These are phyloP conservation scores for Arachis stenosperma DNA, from an alignment of 306 rosid genomes.

Conservation along the genomic window DNA sequence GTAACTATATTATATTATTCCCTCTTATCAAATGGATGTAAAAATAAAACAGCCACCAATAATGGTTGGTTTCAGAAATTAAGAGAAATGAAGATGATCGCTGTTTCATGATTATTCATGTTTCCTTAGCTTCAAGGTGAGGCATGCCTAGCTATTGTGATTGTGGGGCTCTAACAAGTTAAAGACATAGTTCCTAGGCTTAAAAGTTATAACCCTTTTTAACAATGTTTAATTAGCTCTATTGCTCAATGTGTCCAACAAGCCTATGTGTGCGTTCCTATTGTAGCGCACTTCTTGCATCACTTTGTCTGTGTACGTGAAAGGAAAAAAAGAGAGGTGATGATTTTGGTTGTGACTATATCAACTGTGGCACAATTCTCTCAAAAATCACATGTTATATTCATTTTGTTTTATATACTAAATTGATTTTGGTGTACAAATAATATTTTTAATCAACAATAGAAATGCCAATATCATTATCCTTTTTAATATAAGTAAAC, in stretches of 20 bases:
- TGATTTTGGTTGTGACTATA: too few relatives aligned
- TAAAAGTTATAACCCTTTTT: not conserved
- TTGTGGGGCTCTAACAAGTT: conserved; percentile 41
- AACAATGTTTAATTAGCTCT: not conserved
- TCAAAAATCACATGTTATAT: too few relatives aligned
- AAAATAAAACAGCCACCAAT: not conserved
- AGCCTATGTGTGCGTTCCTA: not conserved
- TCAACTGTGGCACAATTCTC: too few relatives aligned
- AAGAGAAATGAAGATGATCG: conserved; percentile 7
- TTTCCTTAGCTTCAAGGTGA: conserved; percentile 54
- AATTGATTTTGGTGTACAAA: too few relatives aligned
- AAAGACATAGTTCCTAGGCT: conserved; percentile 22
- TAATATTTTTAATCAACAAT: too few relatives aligned
- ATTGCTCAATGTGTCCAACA: not conserved
- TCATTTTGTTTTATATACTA: too few relatives aligned
- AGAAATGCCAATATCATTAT: too few relatives aligned
- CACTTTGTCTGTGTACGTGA: not conserved
- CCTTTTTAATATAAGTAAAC: too few relatives aligned
- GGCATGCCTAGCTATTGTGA: conserved; percentile 40
- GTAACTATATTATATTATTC: not conserved
- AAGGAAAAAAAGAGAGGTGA: too few relatives aligned
- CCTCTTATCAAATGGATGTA: not conserved
- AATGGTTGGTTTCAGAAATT: conserved; percentile 9
- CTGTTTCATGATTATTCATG: conserved; percentile 48
- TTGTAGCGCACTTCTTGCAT: conserved; percentile 2